These are phyloP conservation scores for Filosporella fistucella DNA, from an alignment of 495 filamentous ascomycete genomes.

Conservation along the genomic window DNA sequence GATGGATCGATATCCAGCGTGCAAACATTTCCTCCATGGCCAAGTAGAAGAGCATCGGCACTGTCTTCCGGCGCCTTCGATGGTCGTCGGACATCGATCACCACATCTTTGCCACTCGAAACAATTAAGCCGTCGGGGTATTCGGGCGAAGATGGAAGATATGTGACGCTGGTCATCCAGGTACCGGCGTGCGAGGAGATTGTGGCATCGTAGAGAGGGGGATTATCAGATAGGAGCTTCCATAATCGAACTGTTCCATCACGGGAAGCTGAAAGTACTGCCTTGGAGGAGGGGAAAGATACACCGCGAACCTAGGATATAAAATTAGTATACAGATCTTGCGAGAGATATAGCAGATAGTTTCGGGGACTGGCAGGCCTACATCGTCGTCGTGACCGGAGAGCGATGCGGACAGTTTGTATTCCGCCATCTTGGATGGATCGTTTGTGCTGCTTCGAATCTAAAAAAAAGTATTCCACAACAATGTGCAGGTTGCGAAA, in stretches of 20 bases:
- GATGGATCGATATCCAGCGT: conserved; percentile 72
- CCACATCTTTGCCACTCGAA: conserved; percentile 82
- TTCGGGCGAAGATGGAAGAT: conserved; percentile 60
- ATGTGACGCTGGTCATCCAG: conserved; percentile 83
- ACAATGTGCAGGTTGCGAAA: no score
- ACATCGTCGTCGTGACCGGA: conserved; percentile 82
- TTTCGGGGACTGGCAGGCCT: conserved; percentile 28
- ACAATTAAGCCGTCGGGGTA: conserved; percentile 79
- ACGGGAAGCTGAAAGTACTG: conserved; percentile 79
- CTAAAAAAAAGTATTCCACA: no score
- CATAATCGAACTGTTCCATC: conserved; percentile 88
- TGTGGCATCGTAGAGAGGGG: conserved; percentile 68
- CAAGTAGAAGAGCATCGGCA: conserved; percentile 80
- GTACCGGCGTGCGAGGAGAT: conserved; percentile 70
- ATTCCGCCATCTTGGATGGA: conserved; percentile 42
- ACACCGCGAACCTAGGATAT: conserved; percentile 76
- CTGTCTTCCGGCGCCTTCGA: conserved; percentile 56
- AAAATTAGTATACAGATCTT: no score
- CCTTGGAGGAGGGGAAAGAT: conserved; percentile 67
- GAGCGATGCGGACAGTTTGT: conserved; percentile 79
- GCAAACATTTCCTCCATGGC: conserved; percentile 84
- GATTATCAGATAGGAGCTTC: conserved; percentile 60
- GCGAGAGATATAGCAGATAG: not conserved
- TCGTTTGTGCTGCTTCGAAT: no score
- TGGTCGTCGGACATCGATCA: conserved; percentile 84